A percentile compares a stretch with the other conserved stretches of the same genome.
phyloP scores from a whole-genome alignment of 768 basidiomycete species.

The Dictyophora rubrovolvata region DNA sequence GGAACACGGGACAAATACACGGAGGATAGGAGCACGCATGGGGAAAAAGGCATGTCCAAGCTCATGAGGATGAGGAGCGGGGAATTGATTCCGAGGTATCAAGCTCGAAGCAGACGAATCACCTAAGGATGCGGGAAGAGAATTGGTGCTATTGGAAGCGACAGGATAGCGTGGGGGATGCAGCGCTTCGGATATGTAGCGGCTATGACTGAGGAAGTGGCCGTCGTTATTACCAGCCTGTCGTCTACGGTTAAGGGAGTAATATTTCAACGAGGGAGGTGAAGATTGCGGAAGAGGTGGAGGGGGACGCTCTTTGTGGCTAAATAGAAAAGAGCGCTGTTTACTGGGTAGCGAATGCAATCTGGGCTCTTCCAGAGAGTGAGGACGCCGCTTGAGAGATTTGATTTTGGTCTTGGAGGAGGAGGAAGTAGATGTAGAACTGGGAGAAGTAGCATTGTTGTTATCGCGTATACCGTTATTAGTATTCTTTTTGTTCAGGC shows the following conservation, averaged over 20 bases:
- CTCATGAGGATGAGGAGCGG: conserved; percentile 41
- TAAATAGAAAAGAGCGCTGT: conserved; percentile 29
- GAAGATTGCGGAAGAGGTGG: conserved; percentile 32
- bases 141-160: conserved; percentile 5
- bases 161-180: conserved; percentile 12
- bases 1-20: conserved; percentile 66
- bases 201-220: conserved; percentile 10
- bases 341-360: not conserved
- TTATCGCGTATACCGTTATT: not conserved
- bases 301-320: conserved; percentile 18
- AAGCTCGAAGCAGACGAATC: not conserved
- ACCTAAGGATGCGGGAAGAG: conserved; percentile 1
- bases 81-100: conserved; percentile 2
- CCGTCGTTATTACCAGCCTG: conserved; percentile 29
- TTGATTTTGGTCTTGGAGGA: not conserved
- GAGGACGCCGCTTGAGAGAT: not conserved
- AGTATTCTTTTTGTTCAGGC: not conserved
- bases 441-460: not conserved
- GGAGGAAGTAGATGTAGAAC: not conserved
- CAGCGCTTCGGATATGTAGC: conserved; percentile 9
- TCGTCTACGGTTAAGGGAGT: conserved; percentile 18
- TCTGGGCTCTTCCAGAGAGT: not conserved
- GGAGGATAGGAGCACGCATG: conserved; percentile 59
- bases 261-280: conserved; percentile 36
- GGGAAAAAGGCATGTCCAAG: conserved; percentile 49